Evolutionary conservation across 2,329 filamentous ascomycete genomes (phyloP).

Genomic region (Penicillium rolfsii): DNA sequence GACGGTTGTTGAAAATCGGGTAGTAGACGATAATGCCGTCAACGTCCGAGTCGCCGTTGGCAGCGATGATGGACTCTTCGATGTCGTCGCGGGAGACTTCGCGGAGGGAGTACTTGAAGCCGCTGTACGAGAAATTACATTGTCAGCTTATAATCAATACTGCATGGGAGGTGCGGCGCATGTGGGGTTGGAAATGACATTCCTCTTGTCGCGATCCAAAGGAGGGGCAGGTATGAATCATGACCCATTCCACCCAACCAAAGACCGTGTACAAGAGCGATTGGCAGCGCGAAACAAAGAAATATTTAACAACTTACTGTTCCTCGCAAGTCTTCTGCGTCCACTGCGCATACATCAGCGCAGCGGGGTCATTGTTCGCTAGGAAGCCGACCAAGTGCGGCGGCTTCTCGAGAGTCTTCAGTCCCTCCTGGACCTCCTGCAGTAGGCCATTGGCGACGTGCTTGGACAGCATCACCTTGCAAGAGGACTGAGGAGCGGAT

Average conservation of each 20-base stretch:
- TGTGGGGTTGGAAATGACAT: neutral
- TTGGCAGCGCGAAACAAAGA: conserved; percentile 13
- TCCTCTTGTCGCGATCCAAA: conserved; percentile 15
- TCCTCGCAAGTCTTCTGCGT: conserved; percentile 95
- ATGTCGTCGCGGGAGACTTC: conserved; percentile 83
- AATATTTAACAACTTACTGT: conserved; percentile 67
- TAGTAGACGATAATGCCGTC: conserved; percentile 98
- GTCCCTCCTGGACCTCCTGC: conserved; percentile 73
- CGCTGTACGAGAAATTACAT: conserved; percentile 56
- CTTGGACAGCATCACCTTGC: conserved; percentile 90
- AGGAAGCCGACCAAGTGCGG: conserved; percentile 89
- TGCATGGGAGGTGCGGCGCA: neutral
- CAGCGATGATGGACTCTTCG: conserved; percentile 83
- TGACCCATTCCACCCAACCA: conserved; percentile 22
- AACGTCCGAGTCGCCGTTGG: conserved; percentile 75
- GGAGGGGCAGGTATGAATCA: conserved; percentile 34
- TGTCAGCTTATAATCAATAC: neutral
- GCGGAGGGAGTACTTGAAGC: conserved; percentile 85
- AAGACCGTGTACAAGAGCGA: conserved; percentile 13
- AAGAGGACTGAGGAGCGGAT: conserved; percentile 53
- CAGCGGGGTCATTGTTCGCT: conserved; percentile 87
- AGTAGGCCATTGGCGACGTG: conserved; percentile 83
- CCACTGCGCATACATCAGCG: conserved; percentile 93
- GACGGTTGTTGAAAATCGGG: conserved; percentile 87
- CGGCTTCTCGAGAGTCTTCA: conserved; percentile 70